Conservation (phyloP, 139 green algal genomes). For the Pycnococcus provasolii region DNA sequence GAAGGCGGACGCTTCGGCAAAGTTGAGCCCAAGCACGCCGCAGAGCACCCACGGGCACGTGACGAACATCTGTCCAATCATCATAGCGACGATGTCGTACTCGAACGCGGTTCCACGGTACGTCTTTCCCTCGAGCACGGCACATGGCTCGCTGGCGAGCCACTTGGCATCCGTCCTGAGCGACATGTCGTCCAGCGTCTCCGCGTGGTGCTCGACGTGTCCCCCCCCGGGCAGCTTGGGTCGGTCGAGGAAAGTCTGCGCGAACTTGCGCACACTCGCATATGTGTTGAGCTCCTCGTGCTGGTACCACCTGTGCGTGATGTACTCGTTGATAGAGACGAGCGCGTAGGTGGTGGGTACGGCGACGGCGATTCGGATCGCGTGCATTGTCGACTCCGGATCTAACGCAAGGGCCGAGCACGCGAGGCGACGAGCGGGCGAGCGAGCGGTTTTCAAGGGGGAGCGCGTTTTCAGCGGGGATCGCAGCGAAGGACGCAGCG, state of each 20-base stretch:
- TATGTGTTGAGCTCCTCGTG: conserved; percentile 26
- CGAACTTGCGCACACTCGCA: background rate
- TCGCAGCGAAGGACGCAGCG: too few species aligned
- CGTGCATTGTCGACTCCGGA: background rate
- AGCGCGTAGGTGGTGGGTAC: conserved; percentile 25
- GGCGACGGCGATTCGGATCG: background rate
- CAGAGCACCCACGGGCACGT: conserved; percentile 5
- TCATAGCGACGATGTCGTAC: conserved; percentile 20
- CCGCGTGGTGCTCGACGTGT: conserved; percentile 29
- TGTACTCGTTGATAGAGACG: conserved; percentile 27
- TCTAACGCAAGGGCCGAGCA: too few species aligned
- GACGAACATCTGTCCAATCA: conserved; percentile 17
- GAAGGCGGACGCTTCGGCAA: background rate
- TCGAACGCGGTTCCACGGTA: conserved; percentile 30
- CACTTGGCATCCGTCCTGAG: conserved; percentile 10
- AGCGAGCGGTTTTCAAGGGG: too few species aligned
- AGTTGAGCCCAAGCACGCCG: conserved; percentile 21
- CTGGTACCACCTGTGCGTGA: conserved; percentile 26
- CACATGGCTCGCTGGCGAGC: conserved; percentile 4
- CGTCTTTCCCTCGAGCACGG: conserved; percentile 8
- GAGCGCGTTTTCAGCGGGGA: too few species aligned
- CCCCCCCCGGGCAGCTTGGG: conserved; percentile 21
- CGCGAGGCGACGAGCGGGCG: too few species aligned
- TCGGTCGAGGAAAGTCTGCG: background rate
- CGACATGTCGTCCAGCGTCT: conserved; percentile 30